Base-by-base conservation (phyloP, 768 basidiomycete species). In the Cystobasidiopsis lactophilus region DNA sequence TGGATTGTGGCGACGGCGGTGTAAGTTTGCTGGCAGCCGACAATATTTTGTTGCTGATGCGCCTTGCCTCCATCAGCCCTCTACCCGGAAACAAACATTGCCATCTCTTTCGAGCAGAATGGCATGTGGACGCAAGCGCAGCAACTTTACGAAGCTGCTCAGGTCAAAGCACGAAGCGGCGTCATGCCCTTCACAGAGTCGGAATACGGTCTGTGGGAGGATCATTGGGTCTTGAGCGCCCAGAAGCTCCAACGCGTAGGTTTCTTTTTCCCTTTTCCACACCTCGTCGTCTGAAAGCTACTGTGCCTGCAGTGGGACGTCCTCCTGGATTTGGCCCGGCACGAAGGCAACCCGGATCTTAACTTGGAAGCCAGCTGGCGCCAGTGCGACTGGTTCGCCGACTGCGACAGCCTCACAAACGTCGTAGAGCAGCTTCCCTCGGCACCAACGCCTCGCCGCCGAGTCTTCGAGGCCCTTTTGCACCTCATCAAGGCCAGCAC, bases 181-280 rank as follows among this genome's bases (percentile, higher is more conserved):
- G 69, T 75, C 5, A 77, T 93, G 50, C 78, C 88, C 1, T 96
- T 89, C 69, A 80, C 82, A 13, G 93, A 99, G 66, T 73, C 81
- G 1, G 93, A 99, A 66, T 95, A 89, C 65, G 86, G 83, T 61
- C 71, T 99, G 19, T 99, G 93, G 93, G 93, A 98, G 62, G 93
- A 99, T 65, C 93, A 99, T 65, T 99, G 93, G 91, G 82, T 99
- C 54, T 69, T 89, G 7, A 75, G 88, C 1, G 80, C 86, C 0
- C 85, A 91, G 69, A 99, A 98, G 66, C 71, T 99, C 18, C 93
- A 96, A 64, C 83, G 63, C 56, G 60, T 62, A 11, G 47, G 58
- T 35, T 26, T 10, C 7, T 4, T 9, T 21, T 24, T n/a, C 19
- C 3, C n/a, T 13, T 29, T 4, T 38, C 7, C n/a, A 9, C 18